These are phyloP conservation scores for Leccinum barrowsii DNA, from an alignment of 768 basidiomycete species.

Conservation along the genomic window DNA sequence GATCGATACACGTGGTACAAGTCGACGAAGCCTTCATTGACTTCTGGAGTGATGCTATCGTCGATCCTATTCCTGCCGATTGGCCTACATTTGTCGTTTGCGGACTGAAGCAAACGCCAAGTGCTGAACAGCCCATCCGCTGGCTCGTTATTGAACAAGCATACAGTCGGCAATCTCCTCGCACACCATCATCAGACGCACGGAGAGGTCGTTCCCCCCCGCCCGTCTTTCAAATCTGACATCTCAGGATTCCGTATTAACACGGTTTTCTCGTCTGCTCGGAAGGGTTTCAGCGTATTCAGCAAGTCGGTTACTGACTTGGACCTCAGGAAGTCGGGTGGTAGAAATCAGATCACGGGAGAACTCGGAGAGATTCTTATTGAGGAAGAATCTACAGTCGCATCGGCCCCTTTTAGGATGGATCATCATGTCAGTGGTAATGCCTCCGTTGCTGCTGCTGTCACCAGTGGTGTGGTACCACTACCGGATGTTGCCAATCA, in stretches of 20 bases:
- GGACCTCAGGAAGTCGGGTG: slow-evolving; percentile 27
- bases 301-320: slow-evolving; percentile 22
- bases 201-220: slow-evolving; percentile 36
- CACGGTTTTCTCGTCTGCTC: slow-evolving; percentile 47
- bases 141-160: slow-evolving; percentile 73
- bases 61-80: slow-evolving; percentile 59
- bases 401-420: slow-evolving; percentile 21
- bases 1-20: slow-evolving; percentile 41
- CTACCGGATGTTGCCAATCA: slow-evolving; percentile 12
- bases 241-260: slow-evolving; percentile 33
- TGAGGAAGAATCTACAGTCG: slow-evolving; percentile 42
- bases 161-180: slow-evolving; percentile 38
- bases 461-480: slow-evolving; percentile 21
- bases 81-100: slow-evolving; percentile 74
- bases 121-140: slow-evolving; percentile 34
- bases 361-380: slow-evolving; percentile 70
- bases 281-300: slow-evolving; percentile 68
- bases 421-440: slow-evolving; percentile 29
- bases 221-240: slow-evolving; percentile 44
- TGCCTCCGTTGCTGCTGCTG: slow-evolving; percentile 16
- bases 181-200: slow-evolving; percentile 25
- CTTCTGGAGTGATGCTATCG: slow-evolving; percentile 73
- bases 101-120: slow-evolving; percentile 48
- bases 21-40: slow-evolving; percentile 82
- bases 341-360: slow-evolving; percentile 44